Evolutionary conservation across 495 filamentous ascomycete species (phyloP).

Genomic region (Podospora tetraspora): DNA sequence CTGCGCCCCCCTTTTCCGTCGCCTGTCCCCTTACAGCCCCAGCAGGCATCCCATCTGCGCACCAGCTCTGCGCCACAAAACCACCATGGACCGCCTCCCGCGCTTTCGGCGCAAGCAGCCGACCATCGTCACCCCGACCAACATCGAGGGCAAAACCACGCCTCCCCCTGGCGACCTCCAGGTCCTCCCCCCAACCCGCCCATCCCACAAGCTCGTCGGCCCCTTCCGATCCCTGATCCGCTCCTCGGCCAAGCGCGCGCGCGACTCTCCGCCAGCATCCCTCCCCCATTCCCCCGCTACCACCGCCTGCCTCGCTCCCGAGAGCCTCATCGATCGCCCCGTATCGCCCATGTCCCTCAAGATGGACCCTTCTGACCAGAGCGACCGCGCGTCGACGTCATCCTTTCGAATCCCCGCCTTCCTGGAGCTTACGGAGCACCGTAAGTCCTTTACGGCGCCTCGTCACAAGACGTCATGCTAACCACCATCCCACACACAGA

Average conservation of each 20-base stretch:
- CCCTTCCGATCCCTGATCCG: conserved; percentile 32
- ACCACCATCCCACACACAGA: conserved; percentile 25
- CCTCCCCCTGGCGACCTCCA: conserved; percentile 21
- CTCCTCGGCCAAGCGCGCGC: conserved; percentile 37
- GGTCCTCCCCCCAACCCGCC: conserved; percentile 16
- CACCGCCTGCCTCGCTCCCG: conserved; percentile 19
- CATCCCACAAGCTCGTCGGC: conserved; percentile 27
- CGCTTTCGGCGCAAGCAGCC: conserved; percentile 24
- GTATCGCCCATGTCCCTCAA: conserved; percentile 25
- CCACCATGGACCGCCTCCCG: conserved; percentile 24
- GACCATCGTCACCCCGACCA: conserved; percentile 10
- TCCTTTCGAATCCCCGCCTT: conserved; percentile 40
- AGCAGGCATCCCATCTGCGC: neutral
- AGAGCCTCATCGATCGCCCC: conserved; percentile 23
- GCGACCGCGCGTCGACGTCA: conserved; percentile 9
- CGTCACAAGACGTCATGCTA: neutral
- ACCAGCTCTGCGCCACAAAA: neutral
- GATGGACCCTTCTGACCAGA: conserved; percentile 11
- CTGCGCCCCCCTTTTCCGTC: neutral
- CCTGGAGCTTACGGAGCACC: conserved; percentile 31
- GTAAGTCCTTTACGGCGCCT: conserved; percentile 13
- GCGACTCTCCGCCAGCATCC: conserved; percentile 35
- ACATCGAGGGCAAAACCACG: conserved; percentile 16
- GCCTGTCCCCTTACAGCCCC: neutral
- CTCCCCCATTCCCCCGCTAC: conserved; percentile 27